Percentiles rank a stretch among this genome's conserved stretches.
phyloP scores from a whole-genome alignment of 2,329 filamentous ascomycete genomes.

The Fonsecaea pugnacius region DNA sequence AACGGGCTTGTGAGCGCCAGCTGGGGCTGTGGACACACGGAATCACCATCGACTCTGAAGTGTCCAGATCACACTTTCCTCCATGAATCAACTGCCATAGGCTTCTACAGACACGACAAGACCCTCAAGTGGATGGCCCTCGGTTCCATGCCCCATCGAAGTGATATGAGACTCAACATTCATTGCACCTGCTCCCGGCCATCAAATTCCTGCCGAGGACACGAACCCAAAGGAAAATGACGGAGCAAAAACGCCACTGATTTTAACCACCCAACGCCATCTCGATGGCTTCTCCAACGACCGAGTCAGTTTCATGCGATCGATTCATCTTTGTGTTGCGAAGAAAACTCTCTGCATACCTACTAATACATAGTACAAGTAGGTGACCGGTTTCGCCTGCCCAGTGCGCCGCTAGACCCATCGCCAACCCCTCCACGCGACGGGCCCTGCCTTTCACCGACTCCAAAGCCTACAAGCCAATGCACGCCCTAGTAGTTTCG shows the following conservation, averaged over 20 bases:
- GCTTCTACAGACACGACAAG: background rate
- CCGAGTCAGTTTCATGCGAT: no score
- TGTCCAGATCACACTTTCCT: no score
- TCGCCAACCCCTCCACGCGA: background rate
- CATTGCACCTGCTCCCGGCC: no score
- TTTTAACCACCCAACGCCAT: background rate
- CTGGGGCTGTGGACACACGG: no score
- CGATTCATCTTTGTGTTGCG: background rate
- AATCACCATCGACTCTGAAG: no score
- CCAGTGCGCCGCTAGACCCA: background rate
- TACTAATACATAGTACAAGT: background rate
- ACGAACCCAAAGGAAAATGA: background rate
- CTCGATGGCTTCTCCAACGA: no score
- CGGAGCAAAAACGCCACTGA: background rate
- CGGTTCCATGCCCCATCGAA: no score
- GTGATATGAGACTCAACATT: no score
- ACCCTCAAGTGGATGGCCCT: background rate
- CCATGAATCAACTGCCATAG: background rate
- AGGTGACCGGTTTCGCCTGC: background rate
- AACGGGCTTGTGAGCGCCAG: no score
- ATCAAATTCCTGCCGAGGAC: background rate
- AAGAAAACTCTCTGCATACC: background rate
- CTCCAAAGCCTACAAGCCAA: background rate
- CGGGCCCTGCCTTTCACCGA: constrained; percentile 4
- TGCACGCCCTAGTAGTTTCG: background rate